Conservation (phyloP, 192 early-diverging fungal genomes). For the Coemansia sp. region DNA sequence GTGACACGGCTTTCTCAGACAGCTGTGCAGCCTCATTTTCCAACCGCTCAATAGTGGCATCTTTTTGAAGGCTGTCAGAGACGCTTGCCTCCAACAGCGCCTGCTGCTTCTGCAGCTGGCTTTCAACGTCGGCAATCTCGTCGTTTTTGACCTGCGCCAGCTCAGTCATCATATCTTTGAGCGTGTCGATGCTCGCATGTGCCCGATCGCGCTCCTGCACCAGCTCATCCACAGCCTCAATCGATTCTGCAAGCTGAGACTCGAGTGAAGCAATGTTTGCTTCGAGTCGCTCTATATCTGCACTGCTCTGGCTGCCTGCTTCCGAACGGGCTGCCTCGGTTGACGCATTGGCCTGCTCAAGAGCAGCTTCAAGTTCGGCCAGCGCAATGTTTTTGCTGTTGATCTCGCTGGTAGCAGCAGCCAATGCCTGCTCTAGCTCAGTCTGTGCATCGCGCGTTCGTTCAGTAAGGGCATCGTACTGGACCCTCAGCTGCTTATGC, state of each 20-base stretch:
- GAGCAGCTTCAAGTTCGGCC: constrained; percentile 22
- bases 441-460: constrained; percentile 17
- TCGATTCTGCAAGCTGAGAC: constrained; percentile 8
- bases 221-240: constrained; percentile 8
- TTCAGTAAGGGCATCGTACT: constrained; percentile 11
- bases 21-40: constrained; percentile 12
- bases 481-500: constrained; percentile 11
- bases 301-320: constrained; percentile 6
- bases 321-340: constrained; percentile 11
- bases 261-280: background rate
- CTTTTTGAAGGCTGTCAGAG: constrained; percentile 32
- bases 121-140: constrained; percentile 33
- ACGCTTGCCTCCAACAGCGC: constrained; percentile 28
- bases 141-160: constrained; percentile 42
- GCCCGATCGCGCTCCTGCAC: constrained; percentile 23
- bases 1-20: background rate
- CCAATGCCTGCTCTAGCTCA: constrained; percentile 29
- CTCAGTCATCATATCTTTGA: constrained; percentile 51
- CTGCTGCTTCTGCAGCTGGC: constrained; percentile 16
- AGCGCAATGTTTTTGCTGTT: constrained; percentile 27
- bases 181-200: constrained; percentile 14
- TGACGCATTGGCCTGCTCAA: constrained; percentile 28
- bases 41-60: constrained; percentile 20
- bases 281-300: constrained; percentile 10
- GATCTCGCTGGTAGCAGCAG: constrained; percentile 19